phyloP scores from a whole-genome alignment of 148 eudicot genomes.

The Vaccinium darrowii region DNA sequence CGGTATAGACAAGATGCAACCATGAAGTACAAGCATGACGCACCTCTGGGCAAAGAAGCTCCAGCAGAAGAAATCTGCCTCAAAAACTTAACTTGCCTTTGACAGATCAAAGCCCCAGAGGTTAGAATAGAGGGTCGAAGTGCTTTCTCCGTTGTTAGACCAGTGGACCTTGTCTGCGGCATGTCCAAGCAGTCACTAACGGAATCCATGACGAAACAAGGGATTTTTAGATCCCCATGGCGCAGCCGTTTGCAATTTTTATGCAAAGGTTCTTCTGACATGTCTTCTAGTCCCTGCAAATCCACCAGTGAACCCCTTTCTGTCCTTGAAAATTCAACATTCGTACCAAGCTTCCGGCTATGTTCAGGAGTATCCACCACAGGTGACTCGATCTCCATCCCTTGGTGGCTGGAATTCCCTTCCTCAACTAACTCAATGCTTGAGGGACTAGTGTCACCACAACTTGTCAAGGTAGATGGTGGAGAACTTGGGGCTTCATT shows the following conservation, averaged over 20 bases:
- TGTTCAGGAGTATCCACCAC: conserved; percentile 10
- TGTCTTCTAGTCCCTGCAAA: conserved; percentile 2
- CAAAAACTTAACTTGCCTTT: background rate
- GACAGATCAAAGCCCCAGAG: background rate
- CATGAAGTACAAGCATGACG: background rate
- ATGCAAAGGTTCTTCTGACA: background rate
- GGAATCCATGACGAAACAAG: background rate
- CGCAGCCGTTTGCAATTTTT: background rate
- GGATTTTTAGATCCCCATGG: background rate
- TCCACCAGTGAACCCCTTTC: background rate
- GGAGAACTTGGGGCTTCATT: conserved; percentile 11
- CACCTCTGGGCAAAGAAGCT: background rate
- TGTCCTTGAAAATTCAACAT: background rate
- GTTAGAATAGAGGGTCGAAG: background rate
- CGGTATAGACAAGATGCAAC: background rate
- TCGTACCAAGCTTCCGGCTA: background rate
- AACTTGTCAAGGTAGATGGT: background rate
- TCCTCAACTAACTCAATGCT: conserved; percentile 10
- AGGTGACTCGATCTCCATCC: background rate
- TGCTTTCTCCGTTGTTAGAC: background rate
- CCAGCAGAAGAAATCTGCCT: conserved; percentile 5
- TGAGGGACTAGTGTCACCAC: background rate
- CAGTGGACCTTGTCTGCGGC: conserved; percentile 5
- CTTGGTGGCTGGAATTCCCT: background rate
- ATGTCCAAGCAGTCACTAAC: background rate